Evolutionary conservation across 371 early-diverging fungal species (phyloP).

Genomic region (Zychaea mexicana): DNA sequence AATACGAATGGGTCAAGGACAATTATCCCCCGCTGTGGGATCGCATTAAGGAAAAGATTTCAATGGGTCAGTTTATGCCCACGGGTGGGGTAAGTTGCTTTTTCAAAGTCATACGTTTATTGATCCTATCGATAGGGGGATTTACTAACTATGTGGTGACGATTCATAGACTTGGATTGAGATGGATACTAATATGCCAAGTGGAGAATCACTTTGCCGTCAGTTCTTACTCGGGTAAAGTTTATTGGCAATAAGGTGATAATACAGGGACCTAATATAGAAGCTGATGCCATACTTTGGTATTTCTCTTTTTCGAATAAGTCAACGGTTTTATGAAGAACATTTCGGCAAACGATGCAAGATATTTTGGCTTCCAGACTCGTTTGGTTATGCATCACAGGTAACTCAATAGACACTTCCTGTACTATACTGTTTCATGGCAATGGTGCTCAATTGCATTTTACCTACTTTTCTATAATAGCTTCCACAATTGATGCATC

Average conservation of each 20-base stretch:
- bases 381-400: conserved; percentile 73
- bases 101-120: no score
- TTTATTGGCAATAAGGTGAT: no score
- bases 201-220: conserved; percentile 90
- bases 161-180: conserved; percentile 87
- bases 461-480: background rate
- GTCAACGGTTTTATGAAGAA: conserved; percentile 85
- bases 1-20: conserved; percentile 90
- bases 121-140: no score
- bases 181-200: conserved; percentile 96
- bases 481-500: conserved; percentile 90
- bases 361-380: conserved; percentile 97
- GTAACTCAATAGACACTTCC: no score
- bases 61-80: conserved; percentile 84
- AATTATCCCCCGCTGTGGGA: conserved; percentile 85
- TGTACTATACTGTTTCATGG: no score
- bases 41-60: conserved; percentile 69
- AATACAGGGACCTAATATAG: background rate
- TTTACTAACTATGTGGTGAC: background rate
- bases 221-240: conserved; percentile 88
- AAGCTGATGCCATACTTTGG: background rate
- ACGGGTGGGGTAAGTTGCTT: conserved; percentile 83
- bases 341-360: conserved; percentile 81
- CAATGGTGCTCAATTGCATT: no score
- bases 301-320: conserved; percentile 2